These are phyloP conservation scores for Tylopilus plumbeoviolaceoides DNA, from an alignment of 768 basidiomycete genomes.

Conservation along the genomic window DNA sequence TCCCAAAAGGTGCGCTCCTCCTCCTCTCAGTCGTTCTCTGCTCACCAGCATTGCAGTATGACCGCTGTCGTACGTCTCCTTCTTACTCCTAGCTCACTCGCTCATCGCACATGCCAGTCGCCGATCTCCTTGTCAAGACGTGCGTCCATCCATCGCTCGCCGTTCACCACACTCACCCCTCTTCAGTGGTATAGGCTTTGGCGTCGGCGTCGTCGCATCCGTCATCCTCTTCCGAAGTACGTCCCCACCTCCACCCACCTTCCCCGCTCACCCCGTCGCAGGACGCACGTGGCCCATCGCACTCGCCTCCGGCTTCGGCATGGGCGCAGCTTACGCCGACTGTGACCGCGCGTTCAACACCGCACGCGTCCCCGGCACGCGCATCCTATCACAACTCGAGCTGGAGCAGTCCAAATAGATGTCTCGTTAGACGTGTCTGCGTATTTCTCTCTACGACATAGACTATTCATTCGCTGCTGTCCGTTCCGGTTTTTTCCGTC, in stretches of 20 bases:
- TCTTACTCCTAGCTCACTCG: neutral
- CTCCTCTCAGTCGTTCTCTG: neutral
- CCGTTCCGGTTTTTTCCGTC: constrained; percentile 19
- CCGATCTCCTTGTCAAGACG: constrained; percentile 86
- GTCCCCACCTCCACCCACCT: constrained; percentile 31
- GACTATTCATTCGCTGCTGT: constrained; percentile 3
- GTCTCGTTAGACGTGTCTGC: neutral
- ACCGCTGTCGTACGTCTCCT: constrained; percentile 76
- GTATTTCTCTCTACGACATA: neutral
- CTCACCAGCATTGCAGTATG: constrained; percentile 49
- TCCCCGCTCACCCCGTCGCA: constrained; percentile 29
- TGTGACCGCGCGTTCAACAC: constrained; percentile 94
- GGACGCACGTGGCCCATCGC: constrained; percentile 93
- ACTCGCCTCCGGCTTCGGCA: constrained; percentile 81
- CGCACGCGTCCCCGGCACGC: constrained; percentile 79
- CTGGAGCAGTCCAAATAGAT: constrained; percentile 23
- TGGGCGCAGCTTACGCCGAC: constrained; percentile 85
- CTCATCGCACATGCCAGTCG: constrained; percentile 40
- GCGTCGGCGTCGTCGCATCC: constrained; percentile 82
- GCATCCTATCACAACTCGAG: constrained; percentile 48
- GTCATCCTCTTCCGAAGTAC: constrained; percentile 89
- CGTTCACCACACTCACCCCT: constrained; percentile 6
- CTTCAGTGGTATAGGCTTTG: constrained; percentile 79
- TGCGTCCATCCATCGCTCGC: constrained; percentile 34
- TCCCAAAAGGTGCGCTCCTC: constrained; percentile 69